Conservation (phyloP, 2,329 filamentous ascomycete species). For the Ambrosiella beaveri region DNA sequence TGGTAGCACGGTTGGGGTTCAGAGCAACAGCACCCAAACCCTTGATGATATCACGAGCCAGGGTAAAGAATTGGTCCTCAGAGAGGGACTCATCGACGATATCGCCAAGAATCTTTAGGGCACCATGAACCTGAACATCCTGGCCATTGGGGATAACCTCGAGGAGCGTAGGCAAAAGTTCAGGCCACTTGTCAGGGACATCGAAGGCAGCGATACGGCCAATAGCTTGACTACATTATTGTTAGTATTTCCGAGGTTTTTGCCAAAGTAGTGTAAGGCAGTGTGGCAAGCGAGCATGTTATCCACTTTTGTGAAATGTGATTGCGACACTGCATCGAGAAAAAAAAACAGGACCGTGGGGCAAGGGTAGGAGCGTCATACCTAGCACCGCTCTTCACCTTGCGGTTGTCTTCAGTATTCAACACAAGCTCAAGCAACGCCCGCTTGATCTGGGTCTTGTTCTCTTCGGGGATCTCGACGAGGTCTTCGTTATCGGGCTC, state of each 20-base stretch:
- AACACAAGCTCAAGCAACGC: constrained; percentile 63
- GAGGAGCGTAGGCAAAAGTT: constrained; percentile 64
- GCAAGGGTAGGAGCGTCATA: constrained; percentile 27
- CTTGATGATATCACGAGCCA: constrained; percentile 71
- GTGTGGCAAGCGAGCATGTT: neutral
- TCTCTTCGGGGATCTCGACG: constrained; percentile 18
- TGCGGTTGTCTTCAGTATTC: constrained; percentile 57
- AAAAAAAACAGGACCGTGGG: neutral
- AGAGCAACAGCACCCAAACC: constrained; percentile 69
- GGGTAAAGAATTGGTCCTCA: constrained; percentile 85
- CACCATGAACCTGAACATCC: constrained; percentile 72
- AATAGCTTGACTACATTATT: constrained; percentile 43
- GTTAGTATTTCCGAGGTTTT: neutral
- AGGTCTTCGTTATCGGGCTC: constrained; percentile 29
- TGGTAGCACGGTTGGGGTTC: constrained; percentile 55
- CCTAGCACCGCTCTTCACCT: constrained; percentile 77
- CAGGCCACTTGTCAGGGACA: constrained; percentile 91
- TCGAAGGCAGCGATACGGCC: constrained; percentile 89
- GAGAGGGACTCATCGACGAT: constrained; percentile 86
- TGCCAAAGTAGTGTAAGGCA: neutral
- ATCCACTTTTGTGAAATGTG: neutral
- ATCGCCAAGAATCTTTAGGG: constrained; percentile 72
- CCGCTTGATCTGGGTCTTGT: constrained; percentile 54
- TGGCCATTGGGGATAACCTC: constrained; percentile 57
- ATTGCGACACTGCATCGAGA: neutral